These are phyloP conservation scores for Colletotrichum filicis DNA, from an alignment of 2,329 filamentous ascomycete genomes.

Conservation along the genomic window DNA sequence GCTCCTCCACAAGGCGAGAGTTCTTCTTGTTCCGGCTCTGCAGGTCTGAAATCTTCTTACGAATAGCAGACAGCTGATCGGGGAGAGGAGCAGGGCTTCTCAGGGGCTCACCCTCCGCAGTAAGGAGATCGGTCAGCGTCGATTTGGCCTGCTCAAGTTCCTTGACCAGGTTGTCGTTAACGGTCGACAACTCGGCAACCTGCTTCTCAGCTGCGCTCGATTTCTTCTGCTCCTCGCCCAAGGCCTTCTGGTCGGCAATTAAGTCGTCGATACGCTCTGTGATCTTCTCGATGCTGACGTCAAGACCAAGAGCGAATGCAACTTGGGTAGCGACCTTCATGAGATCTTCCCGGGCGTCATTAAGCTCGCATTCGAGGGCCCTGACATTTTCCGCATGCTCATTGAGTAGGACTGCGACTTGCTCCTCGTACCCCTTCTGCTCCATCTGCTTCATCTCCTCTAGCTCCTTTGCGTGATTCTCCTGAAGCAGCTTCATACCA, in stretches of 20 bases:
- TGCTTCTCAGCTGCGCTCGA: slow-evolving; percentile 65
- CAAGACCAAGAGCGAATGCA: slow-evolving; percentile 67
- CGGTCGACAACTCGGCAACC: slow-evolving; percentile 65
- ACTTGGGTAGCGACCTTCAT: slow-evolving; percentile 73
- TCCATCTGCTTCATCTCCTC: slow-evolving; percentile 59
- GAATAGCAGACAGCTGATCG: slow-evolving; percentile 70
- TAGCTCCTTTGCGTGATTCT: slow-evolving; percentile 62
- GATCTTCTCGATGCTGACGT: slow-evolving; percentile 76
- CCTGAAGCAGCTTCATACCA: slow-evolving; percentile 59
- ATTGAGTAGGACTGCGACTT: slow-evolving; percentile 67
- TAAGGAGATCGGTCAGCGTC: slow-evolving; percentile 63
- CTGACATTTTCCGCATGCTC: slow-evolving; percentile 68
- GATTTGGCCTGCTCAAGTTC: slow-evolving; percentile 72
- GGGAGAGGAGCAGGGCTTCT: slow-evolving; percentile 59
- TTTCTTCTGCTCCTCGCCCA: slow-evolving; percentile 69
- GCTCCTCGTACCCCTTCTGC: slow-evolving; percentile 66
- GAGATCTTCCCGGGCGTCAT: slow-evolving; percentile 73
- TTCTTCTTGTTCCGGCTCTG: slow-evolving; percentile 86
- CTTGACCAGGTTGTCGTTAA: slow-evolving; percentile 68
- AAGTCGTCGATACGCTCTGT: slow-evolving; percentile 70
- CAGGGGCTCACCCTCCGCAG: slow-evolving; percentile 57
- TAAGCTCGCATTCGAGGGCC: slow-evolving; percentile 70
- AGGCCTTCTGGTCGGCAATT: slow-evolving; percentile 67
- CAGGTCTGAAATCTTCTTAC: slow-evolving; percentile 72
- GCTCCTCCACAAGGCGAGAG: slow-evolving; percentile 89